A percentile compares a stretch with the other conserved stretches of the same genome.
These are phyloP conservation scores for Lodderomyces orthopsilosis DNA, from an alignment of 1,139 yeast genomes.

Conservation along the genomic window DNA sequence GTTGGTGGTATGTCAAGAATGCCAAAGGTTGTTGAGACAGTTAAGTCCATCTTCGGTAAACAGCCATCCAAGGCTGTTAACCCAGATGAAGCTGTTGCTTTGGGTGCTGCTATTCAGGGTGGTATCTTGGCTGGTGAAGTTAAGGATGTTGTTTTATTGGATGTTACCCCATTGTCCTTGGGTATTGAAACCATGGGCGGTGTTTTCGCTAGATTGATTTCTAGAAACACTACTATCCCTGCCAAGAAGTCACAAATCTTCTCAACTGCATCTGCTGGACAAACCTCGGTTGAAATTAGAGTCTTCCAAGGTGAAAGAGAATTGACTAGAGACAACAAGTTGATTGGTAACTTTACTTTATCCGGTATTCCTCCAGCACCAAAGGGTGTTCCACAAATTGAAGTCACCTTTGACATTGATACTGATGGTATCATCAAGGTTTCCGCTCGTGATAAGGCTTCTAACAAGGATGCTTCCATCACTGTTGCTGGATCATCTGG, in stretches of 20 bases:
- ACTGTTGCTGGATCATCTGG: conserved; percentile 99
- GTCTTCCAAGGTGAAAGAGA: conserved; percentile 99
- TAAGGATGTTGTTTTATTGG: conserved; percentile 71
- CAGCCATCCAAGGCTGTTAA: conserved; percentile 98
- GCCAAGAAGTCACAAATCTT: conserved; percentile 95
- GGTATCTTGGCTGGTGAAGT: conserved; percentile 99
- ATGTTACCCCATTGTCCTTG: conserved; percentile 95
- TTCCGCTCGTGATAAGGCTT: conserved; percentile 97
- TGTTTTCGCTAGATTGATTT: conserved; percentile 94
- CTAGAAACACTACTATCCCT: conserved; percentile 97
- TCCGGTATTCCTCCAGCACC: conserved; percentile 99
- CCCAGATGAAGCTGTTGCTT: conserved; percentile 99
- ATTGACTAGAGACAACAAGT: conserved; percentile 96
- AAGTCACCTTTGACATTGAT: conserved; percentile 96
- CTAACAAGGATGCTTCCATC: conserved; percentile 97
- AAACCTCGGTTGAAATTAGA: conserved; percentile 97
- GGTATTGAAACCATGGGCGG: conserved; percentile 99
- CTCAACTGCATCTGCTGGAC: conserved; percentile 99
- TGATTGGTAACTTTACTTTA: conserved; percentile 95
- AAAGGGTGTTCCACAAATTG: conserved; percentile 99
- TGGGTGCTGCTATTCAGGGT: conserved; percentile 99
- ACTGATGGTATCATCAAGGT: conserved; percentile 99
- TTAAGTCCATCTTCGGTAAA: conserved; percentile 85
- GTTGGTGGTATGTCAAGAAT: conserved; percentile 99
- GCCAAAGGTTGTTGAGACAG: conserved; percentile 99